phyloP scores from a whole-genome alignment of 1,284 basidiomycete species.

The Tilletia walkeri region DNA sequence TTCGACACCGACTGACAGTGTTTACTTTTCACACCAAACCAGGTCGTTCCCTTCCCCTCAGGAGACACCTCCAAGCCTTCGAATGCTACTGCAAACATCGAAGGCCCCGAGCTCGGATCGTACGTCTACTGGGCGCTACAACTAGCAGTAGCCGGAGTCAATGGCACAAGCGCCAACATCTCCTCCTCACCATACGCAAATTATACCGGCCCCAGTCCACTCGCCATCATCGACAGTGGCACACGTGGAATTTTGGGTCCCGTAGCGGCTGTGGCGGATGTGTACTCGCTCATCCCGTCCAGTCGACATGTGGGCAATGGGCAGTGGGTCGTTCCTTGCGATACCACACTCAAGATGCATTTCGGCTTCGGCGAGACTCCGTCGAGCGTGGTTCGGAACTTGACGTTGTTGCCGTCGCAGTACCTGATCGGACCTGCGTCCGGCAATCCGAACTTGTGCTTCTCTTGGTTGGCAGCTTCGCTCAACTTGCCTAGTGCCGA shows the following conservation, averaged over 20 bases:
- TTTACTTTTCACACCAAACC: no score
- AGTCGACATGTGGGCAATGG: constrained; percentile 70
- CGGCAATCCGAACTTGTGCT: constrained; percentile 69
- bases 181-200: constrained; percentile 66
- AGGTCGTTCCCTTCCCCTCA: constrained; percentile 33
- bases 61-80: constrained; percentile 23
- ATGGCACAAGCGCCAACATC: constrained; percentile 62
- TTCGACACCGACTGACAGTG: no score
- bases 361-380: constrained; percentile 59
- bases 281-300: constrained; percentile 67
- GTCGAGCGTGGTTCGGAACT: constrained; percentile 57
- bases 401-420: constrained; percentile 73
- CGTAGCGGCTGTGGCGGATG: constrained; percentile 70
- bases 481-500: constrained; percentile 64
- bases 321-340: constrained; percentile 79
- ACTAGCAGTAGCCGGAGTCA: constrained; percentile 67
- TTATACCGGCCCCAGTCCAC: constrained; percentile 62
- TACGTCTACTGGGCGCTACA: constrained; percentile 79
- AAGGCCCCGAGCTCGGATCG: constrained; percentile 26
- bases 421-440: constrained; percentile 74
- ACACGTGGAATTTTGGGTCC: constrained; percentile 76
- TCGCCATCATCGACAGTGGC: constrained; percentile 78
- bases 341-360: constrained; percentile 66
- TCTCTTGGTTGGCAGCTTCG: constrained; percentile 75
- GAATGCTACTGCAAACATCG: constrained; percentile 29